These are phyloP conservation scores for Lanmaoa pseudosensibilis DNA, from an alignment of 768 basidiomycete genomes.

Conservation along the genomic window DNA sequence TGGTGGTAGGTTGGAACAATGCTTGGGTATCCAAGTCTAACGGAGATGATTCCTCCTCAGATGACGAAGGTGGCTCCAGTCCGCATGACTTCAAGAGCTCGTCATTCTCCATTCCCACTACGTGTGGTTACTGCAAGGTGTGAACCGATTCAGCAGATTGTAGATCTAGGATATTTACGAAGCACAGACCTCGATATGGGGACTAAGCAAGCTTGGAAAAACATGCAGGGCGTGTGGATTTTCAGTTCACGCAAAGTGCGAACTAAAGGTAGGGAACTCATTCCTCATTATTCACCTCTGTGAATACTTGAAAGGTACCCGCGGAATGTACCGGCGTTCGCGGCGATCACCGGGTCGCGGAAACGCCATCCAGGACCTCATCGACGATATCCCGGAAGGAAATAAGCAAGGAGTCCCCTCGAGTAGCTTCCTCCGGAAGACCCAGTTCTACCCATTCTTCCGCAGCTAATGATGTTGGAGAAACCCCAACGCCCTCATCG, in stretches of 20 bases:
- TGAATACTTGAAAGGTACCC: slow-evolving; percentile 51
- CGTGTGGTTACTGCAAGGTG: slow-evolving; percentile 82
- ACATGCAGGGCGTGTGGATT: slow-evolving; percentile 76
- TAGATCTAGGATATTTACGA: slow-evolving; percentile 5
- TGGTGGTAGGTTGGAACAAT: slow-evolving; percentile 48
- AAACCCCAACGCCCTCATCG: slow-evolving; percentile 54
- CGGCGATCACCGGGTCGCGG: slow-evolving; percentile 27
- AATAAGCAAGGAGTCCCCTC: slow-evolving; percentile 22
- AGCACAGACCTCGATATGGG: slow-evolving; percentile 78
- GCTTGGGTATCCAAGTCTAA: slow-evolving; percentile 1
- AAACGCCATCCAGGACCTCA: slow-evolving; percentile 32
- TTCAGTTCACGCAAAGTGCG: slow-evolving; percentile 82
- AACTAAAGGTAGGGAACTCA: slow-evolving; percentile 61
- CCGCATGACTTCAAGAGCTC: slow-evolving; percentile 85
- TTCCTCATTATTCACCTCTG: slow-evolving; percentile 1
- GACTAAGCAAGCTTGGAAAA: slow-evolving; percentile 83
- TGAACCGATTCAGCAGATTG: slow-evolving; percentile 8
- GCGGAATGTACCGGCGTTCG: slow-evolving; percentile 56
- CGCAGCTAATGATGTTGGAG: slow-evolving; percentile 6
- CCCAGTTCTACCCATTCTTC: slow-evolving; percentile 7
- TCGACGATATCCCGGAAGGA: slow-evolving; percentile 36
- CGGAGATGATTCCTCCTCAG: slow-evolving; percentile 38
- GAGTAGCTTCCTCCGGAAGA: slow-evolving; percentile 4
- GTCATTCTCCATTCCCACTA: slow-evolving; percentile 82
- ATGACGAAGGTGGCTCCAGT: slow-evolving; percentile 66